Percentiles rank a stretch among this genome's conserved stretches.
These are phyloP conservation scores for Haplographium delicatum DNA, from an alignment of 495 filamentous ascomycete genomes.

Conservation along the genomic window DNA sequence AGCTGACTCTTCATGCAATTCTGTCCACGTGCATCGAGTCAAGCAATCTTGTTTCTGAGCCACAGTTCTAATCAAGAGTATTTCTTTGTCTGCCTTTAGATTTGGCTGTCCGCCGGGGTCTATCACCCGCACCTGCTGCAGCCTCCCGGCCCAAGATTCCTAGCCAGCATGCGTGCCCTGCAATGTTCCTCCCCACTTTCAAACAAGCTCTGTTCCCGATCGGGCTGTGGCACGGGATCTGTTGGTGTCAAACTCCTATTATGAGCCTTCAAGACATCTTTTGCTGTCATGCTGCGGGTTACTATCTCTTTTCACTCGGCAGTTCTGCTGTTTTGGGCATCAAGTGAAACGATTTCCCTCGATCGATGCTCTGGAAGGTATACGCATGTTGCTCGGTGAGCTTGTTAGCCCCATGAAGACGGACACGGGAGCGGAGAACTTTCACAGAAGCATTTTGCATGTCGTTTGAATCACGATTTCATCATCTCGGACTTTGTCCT, in stretches of 20 bases:
- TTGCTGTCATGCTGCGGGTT: constrained; percentile 40
- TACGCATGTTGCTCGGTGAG: constrained; percentile 14
- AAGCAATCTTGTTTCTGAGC: constrained; percentile 36
- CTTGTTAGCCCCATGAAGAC: constrained; percentile 15
- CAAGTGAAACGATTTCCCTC: constrained; percentile 33
- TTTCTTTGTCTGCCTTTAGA: constrained; percentile 23
- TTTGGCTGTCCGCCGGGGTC: constrained; percentile 10
- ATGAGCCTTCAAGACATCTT: constrained; percentile 34
- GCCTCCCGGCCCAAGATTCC: constrained; percentile 23
- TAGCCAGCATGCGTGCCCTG: constrained; percentile 22
- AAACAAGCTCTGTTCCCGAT: constrained; percentile 43
- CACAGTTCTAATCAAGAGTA: constrained; percentile 15
- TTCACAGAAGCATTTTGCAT: constrained; percentile 15
- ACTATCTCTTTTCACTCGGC: constrained; percentile 36
- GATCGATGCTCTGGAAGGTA: constrained; percentile 18
- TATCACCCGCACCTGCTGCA: constrained; percentile 22
- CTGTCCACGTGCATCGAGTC: constrained; percentile 47
- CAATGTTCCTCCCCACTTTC: constrained; percentile 19
- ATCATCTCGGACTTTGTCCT: constrained; percentile 10
- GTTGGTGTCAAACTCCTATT: constrained; percentile 45
- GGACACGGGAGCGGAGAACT: constrained; percentile 23
- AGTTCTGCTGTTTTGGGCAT: constrained; percentile 30
- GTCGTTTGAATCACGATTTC: constrained; percentile 18
- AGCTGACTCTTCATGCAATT: constrained; percentile 20
- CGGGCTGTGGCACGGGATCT: constrained; percentile 34